Percentiles rank a stretch among this genome's conserved stretches.
Evolutionary conservation across 176 grass and related monocot species (phyloP).

Genomic region (Carex scoparia): DNA sequence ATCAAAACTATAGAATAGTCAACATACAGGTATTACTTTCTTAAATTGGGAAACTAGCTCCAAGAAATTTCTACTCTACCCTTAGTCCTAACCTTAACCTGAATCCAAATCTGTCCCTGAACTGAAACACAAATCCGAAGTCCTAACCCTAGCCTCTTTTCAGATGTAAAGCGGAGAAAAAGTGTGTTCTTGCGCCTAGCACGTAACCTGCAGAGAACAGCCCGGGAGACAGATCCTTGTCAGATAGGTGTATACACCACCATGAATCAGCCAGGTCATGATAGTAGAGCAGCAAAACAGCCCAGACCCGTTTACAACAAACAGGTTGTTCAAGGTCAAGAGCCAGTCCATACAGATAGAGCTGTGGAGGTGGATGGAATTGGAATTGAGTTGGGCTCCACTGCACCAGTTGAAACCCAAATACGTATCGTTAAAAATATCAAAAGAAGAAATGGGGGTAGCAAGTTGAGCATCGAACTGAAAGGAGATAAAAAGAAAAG

Average conservation of each 20-base stretch:
- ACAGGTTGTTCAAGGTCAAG: not conserved
- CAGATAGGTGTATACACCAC: slow-evolving; percentile 18
- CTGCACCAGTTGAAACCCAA: not conserved
- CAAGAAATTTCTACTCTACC: not conserved
- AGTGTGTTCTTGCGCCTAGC: slow-evolving; percentile 53
- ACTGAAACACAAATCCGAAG: not conserved
- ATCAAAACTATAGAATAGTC: not conserved
- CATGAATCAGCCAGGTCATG: slow-evolving; percentile 26
- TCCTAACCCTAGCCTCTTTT: not conserved
- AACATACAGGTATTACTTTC: not conserved
- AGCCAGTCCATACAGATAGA: not conserved
- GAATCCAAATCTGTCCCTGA: not conserved
- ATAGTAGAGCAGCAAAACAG: not conserved
- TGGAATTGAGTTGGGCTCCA: too few species aligned
- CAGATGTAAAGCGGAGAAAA: slow-evolving; percentile 5
- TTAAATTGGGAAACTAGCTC: not conserved
- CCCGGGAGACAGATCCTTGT: not conserved
- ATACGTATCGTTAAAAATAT: slow-evolving; percentile 42
- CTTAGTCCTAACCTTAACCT: not conserved
- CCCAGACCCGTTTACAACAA: not conserved
- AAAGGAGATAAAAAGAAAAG: slow-evolving; percentile 39
- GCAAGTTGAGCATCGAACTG: slow-evolving; percentile 19
- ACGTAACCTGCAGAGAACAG: slow-evolving; percentile 12
- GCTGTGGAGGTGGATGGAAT: too few species aligned
- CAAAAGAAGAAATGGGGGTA: slow-evolving; percentile 37